Evolutionary conservation across 768 basidiomycete genomes (phyloP), one percentile per base, ranked within the genome.

Genomic region (Lentinula guzmanii): DNA sequence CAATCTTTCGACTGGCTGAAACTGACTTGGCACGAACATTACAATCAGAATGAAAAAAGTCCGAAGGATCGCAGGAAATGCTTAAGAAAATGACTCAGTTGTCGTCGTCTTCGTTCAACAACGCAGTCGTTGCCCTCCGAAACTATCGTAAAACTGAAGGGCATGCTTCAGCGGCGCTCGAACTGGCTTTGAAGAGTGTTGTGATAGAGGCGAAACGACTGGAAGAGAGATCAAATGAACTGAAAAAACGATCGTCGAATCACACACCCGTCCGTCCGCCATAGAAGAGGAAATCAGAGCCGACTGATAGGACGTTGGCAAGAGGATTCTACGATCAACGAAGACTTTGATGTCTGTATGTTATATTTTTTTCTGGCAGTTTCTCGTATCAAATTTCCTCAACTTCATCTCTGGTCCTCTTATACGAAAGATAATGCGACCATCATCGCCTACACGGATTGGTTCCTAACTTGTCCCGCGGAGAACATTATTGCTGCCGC

Each of bases 1-100:
- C 72, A 2, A 33, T 77, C 4, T 73, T 76, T 41, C 58, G 58
- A 3, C 52, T 60, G 59, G 59, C 63, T 7, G 62, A 43, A 9
- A 43, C 41, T 18, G 61, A 39, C 33, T n/a, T 59, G 4, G 24
- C 57, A 13, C 46, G 4, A 24, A 28, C 28, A 28, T 4, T 28
- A 9, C 3, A 6, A 16, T 48, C 16, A 28, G 21, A 24, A 24
- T 21, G 10, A 16, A 28, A 37, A 28, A 28, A 28, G 28, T 24
- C 24, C 24, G 16, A 31, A 6, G 35, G 10, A 8, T 11, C 13
- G 31, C 34, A 35, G 31, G 15, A 52, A 11, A 9, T 28, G 5
- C n/a, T 18, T 5, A 35, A 52, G 28, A 28, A 28, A 28, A 3
- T 28, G 28, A 28, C 28, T 28, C 28, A 28, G 28, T 28, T 34